Conservation (phyloP, 2,329 filamentous ascomycete genomes). For the Teratosphaeriaceae sp. region DNA sequence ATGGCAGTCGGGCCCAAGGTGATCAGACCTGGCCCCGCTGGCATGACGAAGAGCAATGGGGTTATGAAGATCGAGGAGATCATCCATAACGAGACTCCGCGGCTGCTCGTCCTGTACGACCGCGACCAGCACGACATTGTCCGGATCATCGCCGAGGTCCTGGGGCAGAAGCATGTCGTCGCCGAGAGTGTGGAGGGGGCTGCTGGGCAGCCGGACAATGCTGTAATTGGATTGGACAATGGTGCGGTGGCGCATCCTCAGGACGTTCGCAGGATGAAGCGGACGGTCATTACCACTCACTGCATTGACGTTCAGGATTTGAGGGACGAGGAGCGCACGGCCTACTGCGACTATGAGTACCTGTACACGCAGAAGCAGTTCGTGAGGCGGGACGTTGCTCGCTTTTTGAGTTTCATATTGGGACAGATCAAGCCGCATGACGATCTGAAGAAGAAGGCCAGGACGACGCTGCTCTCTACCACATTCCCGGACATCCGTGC, state of each 20-base stretch:
- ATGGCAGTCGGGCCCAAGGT: slow-evolving; percentile 1
- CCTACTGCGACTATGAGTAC: slow-evolving; percentile 76
- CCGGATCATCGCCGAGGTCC: slow-evolving; percentile 66
- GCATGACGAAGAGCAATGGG: slow-evolving; percentile 17
- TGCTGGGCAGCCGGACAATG: slow-evolving; percentile 49
- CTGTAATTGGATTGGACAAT: slow-evolving; percentile 61
- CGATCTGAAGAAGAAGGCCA: slow-evolving; percentile 66
- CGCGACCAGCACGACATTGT: slow-evolving; percentile 68
- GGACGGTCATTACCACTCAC: slow-evolving; percentile 68
- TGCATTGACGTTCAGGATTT: slow-evolving; percentile 62
- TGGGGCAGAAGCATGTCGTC: slow-evolving; percentile 65
- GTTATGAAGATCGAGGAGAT: slow-evolving; percentile 28
- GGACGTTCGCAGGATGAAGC: slow-evolving; percentile 48
- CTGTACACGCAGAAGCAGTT: slow-evolving; percentile 69
- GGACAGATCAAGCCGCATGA: slow-evolving; percentile 75
- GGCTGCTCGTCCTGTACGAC: slow-evolving; percentile 56
- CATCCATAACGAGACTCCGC: slow-evolving; percentile 30
- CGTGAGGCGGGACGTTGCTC: slow-evolving; percentile 66
- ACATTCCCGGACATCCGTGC: slow-evolving; percentile 82
- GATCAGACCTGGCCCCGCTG: slow-evolving; percentile 3
- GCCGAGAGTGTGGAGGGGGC: slow-evolving; percentile 51
- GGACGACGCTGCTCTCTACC: slow-evolving; percentile 80
- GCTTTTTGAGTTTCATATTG: slow-evolving; percentile 72
- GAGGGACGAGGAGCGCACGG: slow-evolving; percentile 52
- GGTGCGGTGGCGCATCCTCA: slow-evolving; percentile 53